Percentiles rank a stretch among this genome's conserved stretches.
phyloP scores from a whole-genome alignment of 2,329 filamentous ascomycete genomes.

The Leptographium lundbergii region DNA sequence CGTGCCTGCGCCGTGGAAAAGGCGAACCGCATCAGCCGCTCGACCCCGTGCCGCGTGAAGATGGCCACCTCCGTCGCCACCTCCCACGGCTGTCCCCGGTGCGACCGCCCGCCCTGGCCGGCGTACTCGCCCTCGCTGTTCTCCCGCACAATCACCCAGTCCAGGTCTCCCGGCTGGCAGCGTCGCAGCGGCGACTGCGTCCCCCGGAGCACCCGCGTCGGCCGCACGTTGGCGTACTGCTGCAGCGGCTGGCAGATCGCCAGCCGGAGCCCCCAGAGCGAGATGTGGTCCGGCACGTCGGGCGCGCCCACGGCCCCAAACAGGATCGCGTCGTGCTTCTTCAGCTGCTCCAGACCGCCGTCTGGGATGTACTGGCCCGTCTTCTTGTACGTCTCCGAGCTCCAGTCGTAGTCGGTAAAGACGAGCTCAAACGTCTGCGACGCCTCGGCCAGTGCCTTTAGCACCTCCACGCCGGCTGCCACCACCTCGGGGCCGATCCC shows the following conservation, averaged over 20 bases:
- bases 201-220: conserved; percentile 44
- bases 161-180: conserved; percentile 36
- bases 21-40: conserved; percentile 49
- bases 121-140: conserved; percentile 55
- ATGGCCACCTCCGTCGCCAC: conserved; percentile 49
- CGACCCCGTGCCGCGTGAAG: conserved; percentile 47
- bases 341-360: conserved; percentile 42
- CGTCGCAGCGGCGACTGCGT: conserved; percentile 41
- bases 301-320: conserved; percentile 20
- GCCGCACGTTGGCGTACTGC: conserved; percentile 54
- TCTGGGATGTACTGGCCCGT: conserved; percentile 53
- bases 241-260: conserved; percentile 52
- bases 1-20: conserved; percentile 41
- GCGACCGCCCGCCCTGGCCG: conserved; percentile 48
- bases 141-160: conserved; percentile 56
- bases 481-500: conserved; percentile 21
- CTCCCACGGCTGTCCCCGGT: conserved; percentile 43
- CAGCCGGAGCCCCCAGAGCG: conserved; percentile 50
- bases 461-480: conserved; percentile 22
- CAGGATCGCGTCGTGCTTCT: conserved; percentile 18
- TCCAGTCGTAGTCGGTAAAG: conserved; percentile 55
- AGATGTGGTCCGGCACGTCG: conserved; percentile 52
- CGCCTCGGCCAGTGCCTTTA: conserved; percentile 22
- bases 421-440: conserved; percentile 46
- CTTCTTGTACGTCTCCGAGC: conserved; percentile 51